Conservation (phyloP, 1,284 basidiomycete species). For the Microbotryum intermedium region DNA sequence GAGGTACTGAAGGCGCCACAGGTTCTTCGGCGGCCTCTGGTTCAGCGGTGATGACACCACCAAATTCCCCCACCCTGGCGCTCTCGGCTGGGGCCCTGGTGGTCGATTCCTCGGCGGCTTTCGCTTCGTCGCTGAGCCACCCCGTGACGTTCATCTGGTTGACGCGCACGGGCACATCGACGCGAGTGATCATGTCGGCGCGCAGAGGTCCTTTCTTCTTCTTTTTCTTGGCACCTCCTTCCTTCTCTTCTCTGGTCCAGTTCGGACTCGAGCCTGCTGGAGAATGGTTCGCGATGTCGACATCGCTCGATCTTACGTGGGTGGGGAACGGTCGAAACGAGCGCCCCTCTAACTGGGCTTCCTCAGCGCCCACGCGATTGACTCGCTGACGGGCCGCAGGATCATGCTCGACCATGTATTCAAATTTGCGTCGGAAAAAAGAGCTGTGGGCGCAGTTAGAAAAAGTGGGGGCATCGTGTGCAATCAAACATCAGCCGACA, state of each 20-base stretch:
- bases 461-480: background rate
- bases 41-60: background rate
- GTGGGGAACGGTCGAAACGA: conserved; percentile 6
- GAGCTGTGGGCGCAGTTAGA: conserved; percentile 43
- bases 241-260: conserved; percentile 1
- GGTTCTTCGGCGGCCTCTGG: background rate
- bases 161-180: conserved; percentile 65
- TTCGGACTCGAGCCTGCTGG: background rate
- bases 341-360: conserved; percentile 26
- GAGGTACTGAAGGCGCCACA: background rate
- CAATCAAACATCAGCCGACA: background rate
- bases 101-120: background rate
- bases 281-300: conserved; percentile 3
- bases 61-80: background rate
- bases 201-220: conserved; percentile 44
- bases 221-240: conserved; percentile 34
- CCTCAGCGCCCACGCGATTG: conserved; percentile 37
- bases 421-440: conserved; percentile 66
- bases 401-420: conserved; percentile 54
- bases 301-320: background rate
- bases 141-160: conserved; percentile 61
- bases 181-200: conserved; percentile 75
- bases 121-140: conserved; percentile 32
- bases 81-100: background rate
- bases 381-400: conserved; percentile 32